Conservation (phyloP, 305 asterid species). For the Andrographis paniculata region DNA sequence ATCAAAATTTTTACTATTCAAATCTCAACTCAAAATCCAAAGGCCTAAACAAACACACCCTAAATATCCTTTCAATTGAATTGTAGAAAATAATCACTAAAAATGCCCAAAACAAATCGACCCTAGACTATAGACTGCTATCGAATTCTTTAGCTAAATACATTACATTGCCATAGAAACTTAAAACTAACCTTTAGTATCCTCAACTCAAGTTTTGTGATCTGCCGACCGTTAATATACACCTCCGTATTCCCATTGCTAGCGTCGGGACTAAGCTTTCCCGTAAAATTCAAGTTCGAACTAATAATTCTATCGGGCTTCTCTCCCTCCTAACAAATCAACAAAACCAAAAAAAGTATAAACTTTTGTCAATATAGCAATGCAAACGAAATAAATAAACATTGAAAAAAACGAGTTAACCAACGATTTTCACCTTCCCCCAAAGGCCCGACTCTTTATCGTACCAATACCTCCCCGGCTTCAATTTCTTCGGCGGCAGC, state of each 20-base stretch:
- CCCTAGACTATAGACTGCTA: neutral
- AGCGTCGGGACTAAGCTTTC: constrained; percentile 84
- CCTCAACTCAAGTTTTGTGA: constrained; percentile 82
- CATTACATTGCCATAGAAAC: neutral
- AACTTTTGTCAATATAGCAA: constrained; percentile 10
- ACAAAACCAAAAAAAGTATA: constrained; percentile 16
- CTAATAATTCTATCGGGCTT: constrained; percentile 85
- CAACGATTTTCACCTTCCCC: constrained; percentile 61
- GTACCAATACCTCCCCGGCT: constrained; percentile 93
- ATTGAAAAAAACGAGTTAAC: too few species aligned
- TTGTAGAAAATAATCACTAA: too few species aligned
- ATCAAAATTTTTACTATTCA: too few species aligned
- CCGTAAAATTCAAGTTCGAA: constrained; percentile 85
- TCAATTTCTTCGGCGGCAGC: constrained; percentile 75
- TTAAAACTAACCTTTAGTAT: constrained; percentile 60
- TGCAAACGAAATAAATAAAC: neutral
- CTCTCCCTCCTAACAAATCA: constrained; percentile 72
- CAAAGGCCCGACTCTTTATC: constrained; percentile 90
- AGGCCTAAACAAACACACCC: too few species aligned
- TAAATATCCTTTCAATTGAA: too few species aligned
- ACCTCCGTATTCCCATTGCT: constrained; percentile 95
- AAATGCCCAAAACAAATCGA: too few species aligned
- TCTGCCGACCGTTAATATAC: constrained; percentile 89
- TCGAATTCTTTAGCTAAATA: neutral
- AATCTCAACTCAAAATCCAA: too few species aligned